Conservation (phyloP, 352 stramenopile species). For the Phytophthora tubulina region DNA sequence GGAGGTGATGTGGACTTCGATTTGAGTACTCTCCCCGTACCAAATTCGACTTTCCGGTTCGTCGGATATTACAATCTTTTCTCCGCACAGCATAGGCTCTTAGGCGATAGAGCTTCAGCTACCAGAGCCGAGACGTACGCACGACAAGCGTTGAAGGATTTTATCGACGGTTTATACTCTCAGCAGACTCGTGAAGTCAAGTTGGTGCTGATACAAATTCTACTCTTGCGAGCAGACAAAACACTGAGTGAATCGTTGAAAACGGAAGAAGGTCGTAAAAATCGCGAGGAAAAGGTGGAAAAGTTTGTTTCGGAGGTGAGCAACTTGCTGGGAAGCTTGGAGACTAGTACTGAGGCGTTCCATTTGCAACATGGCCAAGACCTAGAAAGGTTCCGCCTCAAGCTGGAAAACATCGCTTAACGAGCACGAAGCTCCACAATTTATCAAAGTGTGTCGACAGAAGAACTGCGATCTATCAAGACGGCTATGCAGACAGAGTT, state of each 20-base stretch:
- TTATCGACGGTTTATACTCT: constrained; percentile 21
- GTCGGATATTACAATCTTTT: constrained; percentile 46
- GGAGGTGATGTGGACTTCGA: constrained; percentile 37
- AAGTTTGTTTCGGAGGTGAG: background rate
- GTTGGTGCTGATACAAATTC: constrained; percentile 39
- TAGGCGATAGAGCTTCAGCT: background rate
- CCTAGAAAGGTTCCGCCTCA: constrained; percentile 4
- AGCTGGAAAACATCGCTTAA: constrained; percentile 3
- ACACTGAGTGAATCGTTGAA: constrained; percentile 24
- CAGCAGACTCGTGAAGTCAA: constrained; percentile 28
- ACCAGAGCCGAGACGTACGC: constrained; percentile 19
- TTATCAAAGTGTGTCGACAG: constrained; percentile 44
- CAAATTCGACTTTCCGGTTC: constrained; percentile 45
- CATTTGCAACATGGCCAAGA: constrained; percentile 17
- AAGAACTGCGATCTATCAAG: constrained; percentile 42
- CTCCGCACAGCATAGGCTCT: constrained; percentile 31
- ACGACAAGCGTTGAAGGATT: constrained; percentile 24
- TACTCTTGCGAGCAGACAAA: constrained; percentile 32
- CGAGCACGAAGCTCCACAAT: constrained; percentile 33
- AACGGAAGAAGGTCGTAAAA: constrained; percentile 18
- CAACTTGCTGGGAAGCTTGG: constrained; percentile 3
- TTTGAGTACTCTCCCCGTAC: constrained; percentile 33
- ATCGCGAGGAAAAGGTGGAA: constrained; percentile 19
- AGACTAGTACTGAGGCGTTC: constrained; percentile 15
- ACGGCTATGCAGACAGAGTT: constrained; percentile 50